Evolutionary conservation across 1,284 basidiomycete species (phyloP), one percentile per base, ranked within the genome.

Genomic region (Uromyces viciae-fabae): DNA sequence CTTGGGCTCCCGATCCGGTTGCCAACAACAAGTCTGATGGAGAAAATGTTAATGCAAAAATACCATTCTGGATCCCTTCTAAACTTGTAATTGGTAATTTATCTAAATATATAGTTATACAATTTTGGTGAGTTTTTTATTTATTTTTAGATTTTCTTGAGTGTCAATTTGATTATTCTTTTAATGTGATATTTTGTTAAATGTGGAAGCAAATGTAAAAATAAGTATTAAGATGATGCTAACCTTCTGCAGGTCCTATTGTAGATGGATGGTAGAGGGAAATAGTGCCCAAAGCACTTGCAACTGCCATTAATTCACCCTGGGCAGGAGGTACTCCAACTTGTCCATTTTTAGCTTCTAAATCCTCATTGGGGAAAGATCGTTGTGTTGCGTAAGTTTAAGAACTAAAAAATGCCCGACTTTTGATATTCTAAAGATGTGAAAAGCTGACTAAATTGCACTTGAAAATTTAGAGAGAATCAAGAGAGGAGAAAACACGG

Each of bases 21-120:
- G 75, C 75, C 31, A 77, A 43, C 60, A 52, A 38, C 42, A 64
- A 25, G 42, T 77, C 75, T 52, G 75, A 66, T 1, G 75, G 75
- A 1, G 75, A 64, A 25, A 77, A 77, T 3, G 42, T 38, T 38
- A 77, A 33, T 19, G 58, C 43, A 52, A 77, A 77, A n/a, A 77
- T 66, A 25, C 75, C 62, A 54, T 77, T 77, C 36, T 54, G 42
- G 28, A 58, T 25, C 11, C 33, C 75, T 33, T 64, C 33, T 11
- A 68, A 36, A 19, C 42, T 54, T 31, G 58, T 36, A 46, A 77
- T 64, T 7, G 75, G 75, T 43, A 33, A 36, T 25, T 42, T 77
- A 68, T 17, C 58, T n/a, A 58, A 15, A 66, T 19, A 11, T 46
- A 77, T 49, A 2, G 17, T 46, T 31, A 54, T 25, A 4, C 1